Conservation (phyloP, 23 red algal species). For the Gracilaria domingensis region DNA sequence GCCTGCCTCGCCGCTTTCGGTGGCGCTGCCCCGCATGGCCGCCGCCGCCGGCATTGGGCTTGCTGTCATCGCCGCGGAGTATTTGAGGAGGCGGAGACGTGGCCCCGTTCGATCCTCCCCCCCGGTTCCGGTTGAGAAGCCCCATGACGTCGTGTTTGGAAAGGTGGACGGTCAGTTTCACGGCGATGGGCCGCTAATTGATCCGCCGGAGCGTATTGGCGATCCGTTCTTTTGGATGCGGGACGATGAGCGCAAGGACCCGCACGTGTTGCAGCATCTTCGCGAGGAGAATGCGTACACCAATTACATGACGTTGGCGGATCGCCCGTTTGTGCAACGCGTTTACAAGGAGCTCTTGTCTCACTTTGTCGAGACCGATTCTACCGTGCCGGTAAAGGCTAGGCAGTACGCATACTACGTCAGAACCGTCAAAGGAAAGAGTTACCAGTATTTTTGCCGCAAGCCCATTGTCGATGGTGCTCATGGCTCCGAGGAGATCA, state of each 20-base stretch:
- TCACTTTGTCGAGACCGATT: constrained; percentile 78
- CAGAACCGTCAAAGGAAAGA: constrained; percentile 67
- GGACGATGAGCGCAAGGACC: constrained; percentile 73
- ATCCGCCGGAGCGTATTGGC: constrained; percentile 43
- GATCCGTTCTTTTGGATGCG: constrained; percentile 90
- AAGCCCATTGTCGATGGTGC: constrained; percentile 32
- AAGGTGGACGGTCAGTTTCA: constrained; percentile 39
- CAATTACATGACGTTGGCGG: constrained; percentile 58
- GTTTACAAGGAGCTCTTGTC: constrained; percentile 80
- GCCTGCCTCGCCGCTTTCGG: neutral
- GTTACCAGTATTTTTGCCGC: constrained; percentile 73
- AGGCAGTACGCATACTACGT: constrained; percentile 76
- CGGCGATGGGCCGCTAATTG: constrained; percentile 61
- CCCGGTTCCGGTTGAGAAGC: constrained; percentile 40
- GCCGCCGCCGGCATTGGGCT: constrained; percentile 18
- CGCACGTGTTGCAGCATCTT: constrained; percentile 77
- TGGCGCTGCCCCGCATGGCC: constrained; percentile 13
- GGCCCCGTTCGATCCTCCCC: constrained; percentile 58
- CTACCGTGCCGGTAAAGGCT: constrained; percentile 59
- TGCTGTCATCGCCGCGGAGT: neutral
- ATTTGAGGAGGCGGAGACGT: neutral
- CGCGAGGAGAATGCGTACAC: constrained; percentile 86
- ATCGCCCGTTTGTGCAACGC: constrained; percentile 23
- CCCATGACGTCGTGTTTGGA: constrained; percentile 52
- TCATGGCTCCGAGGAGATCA: constrained; percentile 69